Evolutionary conservation across 2,329 filamentous ascomycete genomes (phyloP).

Genomic region (Colletotrichum sidae): DNA sequence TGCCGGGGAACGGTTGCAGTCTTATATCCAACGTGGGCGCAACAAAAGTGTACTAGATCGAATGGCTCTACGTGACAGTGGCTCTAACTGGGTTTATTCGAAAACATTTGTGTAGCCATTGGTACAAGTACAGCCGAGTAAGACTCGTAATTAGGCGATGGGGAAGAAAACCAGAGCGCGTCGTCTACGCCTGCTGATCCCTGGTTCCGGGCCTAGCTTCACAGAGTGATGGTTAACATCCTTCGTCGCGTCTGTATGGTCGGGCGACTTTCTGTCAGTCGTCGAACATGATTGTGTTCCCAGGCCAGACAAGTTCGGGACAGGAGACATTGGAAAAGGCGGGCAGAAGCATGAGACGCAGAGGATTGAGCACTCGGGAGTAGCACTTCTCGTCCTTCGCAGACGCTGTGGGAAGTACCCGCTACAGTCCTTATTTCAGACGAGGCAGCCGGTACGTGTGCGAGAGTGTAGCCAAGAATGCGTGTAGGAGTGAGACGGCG

Average conservation of each 20-base stretch:
- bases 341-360: neutral
- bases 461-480: neutral
- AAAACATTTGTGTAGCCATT: constrained; percentile 28
- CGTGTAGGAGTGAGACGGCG: constrained; percentile 9
- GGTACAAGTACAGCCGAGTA: neutral
- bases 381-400: neutral
- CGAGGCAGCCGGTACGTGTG: neutral
- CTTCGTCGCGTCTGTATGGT: neutral
- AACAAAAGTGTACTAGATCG: constrained; percentile 3
- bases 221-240: too few species aligned
- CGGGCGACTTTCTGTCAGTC: neutral
- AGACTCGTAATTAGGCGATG: neutral
- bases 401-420: neutral
- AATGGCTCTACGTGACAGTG: constrained; percentile 17
- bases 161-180: neutral
- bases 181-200: too few species aligned
- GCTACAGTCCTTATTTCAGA: too few species aligned
- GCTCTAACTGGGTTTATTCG: constrained; percentile 11
- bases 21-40: constrained; percentile 36
- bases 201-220: too few species aligned
- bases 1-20: constrained; percentile 35
- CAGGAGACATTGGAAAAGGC: constrained; percentile 1
- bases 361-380: neutral
- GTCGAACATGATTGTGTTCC: constrained; percentile 2
- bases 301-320: constrained; percentile 2